Percentiles rank a stretch among this genome's conserved stretches.
Conservation (phyloP, 2,329 filamentous ascomycete species). For the Metarhizium rileyi region DNA sequence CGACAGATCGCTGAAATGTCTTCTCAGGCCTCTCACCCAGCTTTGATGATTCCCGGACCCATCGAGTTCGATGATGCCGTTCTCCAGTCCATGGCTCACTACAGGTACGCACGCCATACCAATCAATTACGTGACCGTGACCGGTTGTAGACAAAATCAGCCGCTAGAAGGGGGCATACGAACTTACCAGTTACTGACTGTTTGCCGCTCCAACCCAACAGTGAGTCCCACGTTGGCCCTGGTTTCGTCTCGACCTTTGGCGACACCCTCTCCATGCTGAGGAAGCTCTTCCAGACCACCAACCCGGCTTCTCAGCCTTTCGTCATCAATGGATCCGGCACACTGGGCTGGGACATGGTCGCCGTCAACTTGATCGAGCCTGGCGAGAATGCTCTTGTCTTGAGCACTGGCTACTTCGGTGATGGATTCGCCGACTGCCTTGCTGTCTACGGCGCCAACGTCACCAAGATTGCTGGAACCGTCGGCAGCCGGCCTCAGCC, state of each 20-base stretch:
- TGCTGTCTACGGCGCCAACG: conserved; percentile 79
- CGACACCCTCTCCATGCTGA: conserved; percentile 77
- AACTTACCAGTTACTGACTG: background rate
- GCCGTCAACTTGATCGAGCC: conserved; percentile 86
- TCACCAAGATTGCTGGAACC: conserved; percentile 80
- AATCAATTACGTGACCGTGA: background rate
- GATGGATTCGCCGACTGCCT: conserved; percentile 92
- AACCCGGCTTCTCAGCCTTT: conserved; percentile 79
- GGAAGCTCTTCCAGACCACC: conserved; percentile 89
- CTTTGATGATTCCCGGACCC: conserved; percentile 90
- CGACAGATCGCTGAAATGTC: conserved; percentile 40
- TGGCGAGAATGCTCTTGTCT: conserved; percentile 81
- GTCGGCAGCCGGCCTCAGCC: conserved; percentile 83
- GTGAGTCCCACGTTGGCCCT: conserved; percentile 86
- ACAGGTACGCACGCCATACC: conserved; percentile 51
- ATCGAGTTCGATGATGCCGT: conserved; percentile 99
- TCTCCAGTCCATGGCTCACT: conserved; percentile 89
- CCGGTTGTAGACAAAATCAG: background rate
- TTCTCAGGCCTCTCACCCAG: conserved; percentile 50
- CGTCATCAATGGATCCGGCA: conserved; percentile 87
- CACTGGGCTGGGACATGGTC: conserved; percentile 92
- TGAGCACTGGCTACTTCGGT: conserved; percentile 95
- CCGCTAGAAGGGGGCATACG: background rate
- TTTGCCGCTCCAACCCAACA: conserved; percentile 24
- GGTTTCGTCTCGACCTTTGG: conserved; percentile 86